phyloP scores from a whole-genome alignment of 306 rosid genomes.

The Cercis canadensis region DNA sequence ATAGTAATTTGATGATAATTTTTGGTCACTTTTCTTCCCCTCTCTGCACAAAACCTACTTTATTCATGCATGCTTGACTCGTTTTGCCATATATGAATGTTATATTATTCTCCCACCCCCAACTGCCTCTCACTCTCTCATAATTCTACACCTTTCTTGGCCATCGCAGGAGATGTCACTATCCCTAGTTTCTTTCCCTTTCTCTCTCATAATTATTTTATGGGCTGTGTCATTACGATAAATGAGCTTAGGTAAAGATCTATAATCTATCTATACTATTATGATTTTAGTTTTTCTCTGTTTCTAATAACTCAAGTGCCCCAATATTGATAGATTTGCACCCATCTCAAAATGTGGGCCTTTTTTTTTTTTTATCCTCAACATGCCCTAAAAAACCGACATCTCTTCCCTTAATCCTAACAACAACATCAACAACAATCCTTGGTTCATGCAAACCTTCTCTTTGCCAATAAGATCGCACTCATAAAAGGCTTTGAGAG shows the following conservation, averaged over 20 bases:
- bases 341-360: constrained; percentile 37
- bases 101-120: constrained; percentile 35
- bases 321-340: constrained; percentile 21
- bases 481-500: constrained; percentile 42
- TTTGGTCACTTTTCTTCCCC: constrained; percentile 5
- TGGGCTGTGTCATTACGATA: constrained; percentile 23
- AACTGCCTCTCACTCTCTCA: constrained; percentile 51
- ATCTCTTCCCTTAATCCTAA: constrained; percentile 36
- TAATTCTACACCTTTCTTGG: constrained; percentile 47
- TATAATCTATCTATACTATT: neutral
- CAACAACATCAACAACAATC: constrained; percentile 38
- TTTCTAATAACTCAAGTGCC: neutral
- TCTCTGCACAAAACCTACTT: constrained; percentile 45
- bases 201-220: constrained; percentile 38
- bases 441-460: constrained; percentile 49
- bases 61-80: constrained; percentile 56
- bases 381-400: constrained; percentile 38
- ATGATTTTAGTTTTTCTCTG: neutral
- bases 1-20: constrained; percentile 43
- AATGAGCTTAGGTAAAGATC: constrained; percentile 22
- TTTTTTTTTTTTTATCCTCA: constrained; percentile 27
- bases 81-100: constrained; percentile 41
- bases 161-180: constrained; percentile 52
- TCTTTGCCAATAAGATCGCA: constrained; percentile 68
- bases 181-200: constrained; percentile 26